Conservation (phyloP, 1,284 basidiomycete species). For the Schizophyllum amplum region DNA sequence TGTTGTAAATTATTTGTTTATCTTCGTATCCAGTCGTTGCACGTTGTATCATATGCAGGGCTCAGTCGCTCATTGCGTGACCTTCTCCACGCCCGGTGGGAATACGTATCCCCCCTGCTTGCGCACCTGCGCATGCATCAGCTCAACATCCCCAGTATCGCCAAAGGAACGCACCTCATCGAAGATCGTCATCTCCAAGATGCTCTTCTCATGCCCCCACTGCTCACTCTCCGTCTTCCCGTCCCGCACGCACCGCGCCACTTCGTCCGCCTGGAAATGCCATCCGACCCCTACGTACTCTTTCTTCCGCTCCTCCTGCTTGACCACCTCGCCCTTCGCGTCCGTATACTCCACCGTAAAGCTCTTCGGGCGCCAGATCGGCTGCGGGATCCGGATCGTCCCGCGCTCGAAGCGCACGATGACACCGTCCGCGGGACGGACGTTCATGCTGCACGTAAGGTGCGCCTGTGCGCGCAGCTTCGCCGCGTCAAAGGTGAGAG, state of each 20-base stretch:
- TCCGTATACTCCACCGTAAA: constrained; percentile 60
- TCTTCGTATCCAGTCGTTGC: constrained; percentile 1
- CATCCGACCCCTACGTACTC: constrained; percentile 56
- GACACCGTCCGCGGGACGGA: constrained; percentile 42
- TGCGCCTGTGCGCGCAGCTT: constrained; percentile 57
- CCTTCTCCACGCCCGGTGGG: constrained; percentile 32
- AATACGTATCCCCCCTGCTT: constrained; percentile 32
- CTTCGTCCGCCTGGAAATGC: constrained; percentile 80
- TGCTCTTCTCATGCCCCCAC: constrained; percentile 73
- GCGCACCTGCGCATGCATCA: constrained; percentile 25
- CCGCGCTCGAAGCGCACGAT: constrained; percentile 64
- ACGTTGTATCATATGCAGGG: no score
- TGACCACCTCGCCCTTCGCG: constrained; percentile 38
- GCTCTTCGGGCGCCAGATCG: constrained; percentile 55
- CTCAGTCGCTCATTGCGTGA: constrained; percentile 6
- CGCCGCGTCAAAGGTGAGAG: constrained; percentile 56
- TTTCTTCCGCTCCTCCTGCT: constrained; percentile 47
- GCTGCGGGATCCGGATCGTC: constrained; percentile 50
- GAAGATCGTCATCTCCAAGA: constrained; percentile 73
- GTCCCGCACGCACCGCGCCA: constrained; percentile 70
- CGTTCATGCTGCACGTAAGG: constrained; percentile 49
- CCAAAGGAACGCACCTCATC: constrained; percentile 51
- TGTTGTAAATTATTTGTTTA: constrained; percentile 35
- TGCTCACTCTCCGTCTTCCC: constrained; percentile 67
- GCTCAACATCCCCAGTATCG: constrained; percentile 1